Conservation (phyloP, 768 basidiomycete genomes). For the Mycena leptocephala region DNA sequence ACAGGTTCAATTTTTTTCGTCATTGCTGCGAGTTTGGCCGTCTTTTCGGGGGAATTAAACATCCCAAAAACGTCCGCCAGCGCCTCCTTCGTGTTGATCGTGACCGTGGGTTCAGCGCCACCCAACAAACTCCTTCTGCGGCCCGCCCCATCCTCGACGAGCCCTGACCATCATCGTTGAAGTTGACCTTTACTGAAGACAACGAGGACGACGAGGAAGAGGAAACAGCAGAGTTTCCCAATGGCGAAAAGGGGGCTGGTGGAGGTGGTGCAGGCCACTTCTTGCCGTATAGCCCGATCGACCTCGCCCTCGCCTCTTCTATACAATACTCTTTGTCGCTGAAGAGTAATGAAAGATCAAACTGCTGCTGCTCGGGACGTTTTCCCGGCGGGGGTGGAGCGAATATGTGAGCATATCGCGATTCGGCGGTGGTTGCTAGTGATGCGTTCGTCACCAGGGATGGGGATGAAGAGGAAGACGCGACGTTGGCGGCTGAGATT, state of each 20-base stretch:
- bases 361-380: slow-evolving; percentile 80
- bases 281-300: slow-evolving; percentile 88
- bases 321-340: slow-evolving; percentile 92
- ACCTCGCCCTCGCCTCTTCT: slow-evolving; percentile 86
- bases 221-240: slow-evolving; percentile 33
- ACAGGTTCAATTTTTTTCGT: slow-evolving; percentile 82
- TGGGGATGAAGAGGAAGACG: slow-evolving; percentile 52
- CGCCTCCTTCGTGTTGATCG: slow-evolving; percentile 97
- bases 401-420: slow-evolving; percentile 81
- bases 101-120: slow-evolving; percentile 86
- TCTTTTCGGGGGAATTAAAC: slow-evolving; percentile 94
- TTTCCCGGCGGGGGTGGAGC: slow-evolving; percentile 79
- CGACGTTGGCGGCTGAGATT: slow-evolving; percentile 43
- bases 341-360: slow-evolving; percentile 79
- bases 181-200: slow-evolving; percentile 64
- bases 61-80: slow-evolving; percentile 95
- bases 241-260: slow-evolving; percentile 52
- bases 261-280: slow-evolving; percentile 83
- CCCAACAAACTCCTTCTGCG: slow-evolving; percentile 64
- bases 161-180: slow-evolving; percentile 73
- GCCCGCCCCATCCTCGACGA: slow-evolving; percentile 57
- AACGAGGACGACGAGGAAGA: slow-evolving; percentile 54
- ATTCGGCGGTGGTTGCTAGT: slow-evolving; percentile 59
- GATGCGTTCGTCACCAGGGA: slow-evolving; percentile 46
- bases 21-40: slow-evolving; percentile 61